Conservation (phyloP, 2,329 filamentous ascomycete species). For the Fusarium protoensiforme region DNA sequence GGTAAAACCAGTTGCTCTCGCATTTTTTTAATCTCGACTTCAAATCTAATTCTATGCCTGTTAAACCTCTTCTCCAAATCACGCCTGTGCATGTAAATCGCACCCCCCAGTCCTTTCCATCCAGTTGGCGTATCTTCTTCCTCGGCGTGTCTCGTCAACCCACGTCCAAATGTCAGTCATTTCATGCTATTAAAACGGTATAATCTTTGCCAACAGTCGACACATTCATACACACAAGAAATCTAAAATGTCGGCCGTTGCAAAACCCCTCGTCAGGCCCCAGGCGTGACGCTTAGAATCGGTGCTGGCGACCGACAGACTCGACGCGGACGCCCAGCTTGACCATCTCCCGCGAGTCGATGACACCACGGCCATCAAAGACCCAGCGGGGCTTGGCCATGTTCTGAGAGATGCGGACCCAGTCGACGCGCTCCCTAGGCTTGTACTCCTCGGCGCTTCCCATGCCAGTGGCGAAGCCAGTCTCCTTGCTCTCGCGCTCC, state of each 20-base stretch:
- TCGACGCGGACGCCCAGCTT: slow-evolving; percentile 64
- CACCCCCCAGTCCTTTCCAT: slow-evolving; percentile 23
- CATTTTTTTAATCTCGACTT: slow-evolving; percentile 31
- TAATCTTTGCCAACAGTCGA: slow-evolving; percentile 41
- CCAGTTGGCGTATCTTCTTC: slow-evolving; percentile 26
- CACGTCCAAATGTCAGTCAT: slow-evolving; percentile 43
- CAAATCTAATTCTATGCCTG: slow-evolving; percentile 44
- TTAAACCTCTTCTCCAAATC: slow-evolving; percentile 28
- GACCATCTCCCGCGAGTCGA: slow-evolving; percentile 60
- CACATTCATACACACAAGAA: slow-evolving; percentile 43
- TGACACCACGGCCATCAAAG: slow-evolving; percentile 67
- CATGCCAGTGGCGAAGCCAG: slow-evolving; percentile 55
- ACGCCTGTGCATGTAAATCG: slow-evolving; percentile 31
- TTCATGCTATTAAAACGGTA: slow-evolving; percentile 49
- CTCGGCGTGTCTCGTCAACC: slow-evolving; percentile 39
- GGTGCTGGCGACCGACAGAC: slow-evolving; percentile 62
- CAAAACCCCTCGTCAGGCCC: slow-evolving; percentile 20
- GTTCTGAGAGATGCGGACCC: slow-evolving; percentile 59
- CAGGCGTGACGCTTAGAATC: slow-evolving; percentile 45
- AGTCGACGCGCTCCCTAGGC: slow-evolving; percentile 61
- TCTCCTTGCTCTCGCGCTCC: slow-evolving; percentile 51
- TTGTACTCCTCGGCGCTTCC: slow-evolving; percentile 58
- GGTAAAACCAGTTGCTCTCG: slow-evolving; percentile 35
- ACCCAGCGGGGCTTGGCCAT: slow-evolving; percentile 67
- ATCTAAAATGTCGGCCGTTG: slow-evolving; percentile 34